Base-by-base conservation (phyloP, 2,329 filamentous ascomycete species). In the Aspergillus sergii region DNA sequence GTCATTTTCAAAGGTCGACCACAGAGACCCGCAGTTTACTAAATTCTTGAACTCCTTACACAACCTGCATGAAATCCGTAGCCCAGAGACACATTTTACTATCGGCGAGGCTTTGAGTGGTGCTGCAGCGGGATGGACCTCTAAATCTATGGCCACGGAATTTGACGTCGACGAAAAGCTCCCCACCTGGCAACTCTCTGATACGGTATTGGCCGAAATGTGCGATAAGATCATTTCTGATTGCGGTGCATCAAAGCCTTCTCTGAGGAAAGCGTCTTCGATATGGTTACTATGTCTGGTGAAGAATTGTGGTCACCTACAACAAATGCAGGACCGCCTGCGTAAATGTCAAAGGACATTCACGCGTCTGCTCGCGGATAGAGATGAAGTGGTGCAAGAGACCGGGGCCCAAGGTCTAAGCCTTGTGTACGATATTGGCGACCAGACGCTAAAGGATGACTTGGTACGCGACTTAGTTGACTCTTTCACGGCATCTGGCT, bases 271-370 rank as follows among this genome's bases (percentile, higher is more conserved):
- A 75, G 93, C 94, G 3, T 94, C 94, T 0, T 93, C 93, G 0
- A 96, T 99, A 69, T 98, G 95, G 95, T 85, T 98, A 0, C 89
- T 98, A 63, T 96, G 91, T 72, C 80, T 98, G 3, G 89, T 98
- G 10, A 93, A 97, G 73, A 93, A 95, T 76, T 96, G 93, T 74
- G 93, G 93, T 0, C 89, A 94, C 67, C 81, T 93, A n/a, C 75
- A 82, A 4, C 87, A 92, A 66, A 85, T 98, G 6, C 92, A 96
- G 72, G 81, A 83, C 5, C 87, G 88, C 14, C 82, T 99, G 45
- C 85, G 92, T 57, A 87, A 93, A 69, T 93, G 90, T 63, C 95
- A 99, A 76, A 86, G 86, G 41, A 91, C 93, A 0, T 99, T 99
- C 77, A 94, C 96, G 83, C 85, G 90, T 30, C 89, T 97, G 34